Percentiles rank a stretch among this genome's conserved stretches.
Conservation (phyloP, 148 eudicot species). For the Mesembryanthemum crystallinum region DNA sequence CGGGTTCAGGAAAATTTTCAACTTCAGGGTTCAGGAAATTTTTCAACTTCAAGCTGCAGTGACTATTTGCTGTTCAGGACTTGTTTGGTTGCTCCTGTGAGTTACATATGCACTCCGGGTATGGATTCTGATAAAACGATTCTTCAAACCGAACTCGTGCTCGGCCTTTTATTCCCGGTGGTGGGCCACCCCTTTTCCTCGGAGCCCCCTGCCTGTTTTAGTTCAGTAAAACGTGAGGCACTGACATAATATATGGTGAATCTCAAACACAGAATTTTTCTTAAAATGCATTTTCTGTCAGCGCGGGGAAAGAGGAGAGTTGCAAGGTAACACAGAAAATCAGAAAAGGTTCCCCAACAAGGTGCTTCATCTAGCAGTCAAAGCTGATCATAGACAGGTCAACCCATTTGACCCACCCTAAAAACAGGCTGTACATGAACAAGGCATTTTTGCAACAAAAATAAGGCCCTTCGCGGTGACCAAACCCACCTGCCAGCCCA, state of each 20-base stretch:
- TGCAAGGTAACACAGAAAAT: background rate
- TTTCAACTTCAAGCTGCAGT: background rate
- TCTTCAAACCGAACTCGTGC: conserved; percentile 74
- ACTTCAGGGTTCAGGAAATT: background rate
- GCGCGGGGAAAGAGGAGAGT: background rate
- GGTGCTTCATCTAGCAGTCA: background rate
- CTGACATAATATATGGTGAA: background rate
- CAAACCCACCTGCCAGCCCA: too few relatives aligned
- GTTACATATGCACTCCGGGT: conserved; percentile 80
- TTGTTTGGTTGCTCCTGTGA: conserved; percentile 23
- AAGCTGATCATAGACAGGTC: too few relatives aligned
- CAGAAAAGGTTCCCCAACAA: background rate
- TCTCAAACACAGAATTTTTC: background rate
- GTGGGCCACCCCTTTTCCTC: conserved; percentile 68
- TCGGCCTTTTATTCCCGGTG: conserved; percentile 75
- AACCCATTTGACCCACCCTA: too few relatives aligned
- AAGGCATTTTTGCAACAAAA: too few relatives aligned
- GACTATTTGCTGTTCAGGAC: background rate
- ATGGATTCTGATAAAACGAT: conserved; percentile 84
- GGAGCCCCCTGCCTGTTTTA: conserved; percentile 74
- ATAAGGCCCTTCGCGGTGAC: too few relatives aligned
- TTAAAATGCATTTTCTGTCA: too few relatives aligned
- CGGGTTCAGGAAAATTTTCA: background rate
- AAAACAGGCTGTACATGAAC: too few relatives aligned
- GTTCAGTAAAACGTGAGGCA: background rate